Conservation (phyloP, 352 stramenopile species). For the Pythium periplocum region DNA sequence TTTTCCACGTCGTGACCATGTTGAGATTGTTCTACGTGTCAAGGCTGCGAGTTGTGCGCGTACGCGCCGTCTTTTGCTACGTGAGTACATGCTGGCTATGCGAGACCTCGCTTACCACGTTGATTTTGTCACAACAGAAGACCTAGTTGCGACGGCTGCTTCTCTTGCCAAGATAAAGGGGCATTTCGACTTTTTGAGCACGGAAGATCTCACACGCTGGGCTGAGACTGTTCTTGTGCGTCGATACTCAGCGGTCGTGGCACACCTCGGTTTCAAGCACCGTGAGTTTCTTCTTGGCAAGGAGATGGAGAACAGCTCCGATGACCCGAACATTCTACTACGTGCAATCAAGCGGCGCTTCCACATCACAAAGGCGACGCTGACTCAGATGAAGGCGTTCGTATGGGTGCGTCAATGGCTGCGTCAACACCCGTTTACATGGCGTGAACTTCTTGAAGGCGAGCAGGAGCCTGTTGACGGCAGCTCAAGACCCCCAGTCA, state of each 20-base stretch:
- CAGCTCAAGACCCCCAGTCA: too few relatives aligned
- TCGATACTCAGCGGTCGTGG: neutral
- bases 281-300: too few relatives aligned
- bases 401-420: too few relatives aligned
- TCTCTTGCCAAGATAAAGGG: slow-evolving; percentile 33
- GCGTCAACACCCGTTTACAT: too few relatives aligned
- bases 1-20: slow-evolving; percentile 34
- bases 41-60: slow-evolving; percentile 31
- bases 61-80: slow-evolving; percentile 30
- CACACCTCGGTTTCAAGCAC: too few relatives aligned
- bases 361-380: too few relatives aligned
- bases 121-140: slow-evolving; percentile 36
- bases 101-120: slow-evolving; percentile 27
- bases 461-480: too few relatives aligned
- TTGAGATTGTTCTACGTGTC: slow-evolving; percentile 29
- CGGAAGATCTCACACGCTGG: slow-evolving; percentile 26
- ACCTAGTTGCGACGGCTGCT: slow-evolving; percentile 35
- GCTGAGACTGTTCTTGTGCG: slow-evolving; percentile 31
- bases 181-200: slow-evolving; percentile 25
- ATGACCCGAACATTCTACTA: too few relatives aligned
- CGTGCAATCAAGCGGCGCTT: too few relatives aligned
- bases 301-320: too few relatives aligned
- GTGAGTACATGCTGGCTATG: slow-evolving; percentile 43
- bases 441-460: too few relatives aligned
- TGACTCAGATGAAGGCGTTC: too few relatives aligned